These are phyloP conservation scores for Ceratocystis smalleyi DNA, from an alignment of 2,329 filamentous ascomycete species.

Conservation along the genomic window DNA sequence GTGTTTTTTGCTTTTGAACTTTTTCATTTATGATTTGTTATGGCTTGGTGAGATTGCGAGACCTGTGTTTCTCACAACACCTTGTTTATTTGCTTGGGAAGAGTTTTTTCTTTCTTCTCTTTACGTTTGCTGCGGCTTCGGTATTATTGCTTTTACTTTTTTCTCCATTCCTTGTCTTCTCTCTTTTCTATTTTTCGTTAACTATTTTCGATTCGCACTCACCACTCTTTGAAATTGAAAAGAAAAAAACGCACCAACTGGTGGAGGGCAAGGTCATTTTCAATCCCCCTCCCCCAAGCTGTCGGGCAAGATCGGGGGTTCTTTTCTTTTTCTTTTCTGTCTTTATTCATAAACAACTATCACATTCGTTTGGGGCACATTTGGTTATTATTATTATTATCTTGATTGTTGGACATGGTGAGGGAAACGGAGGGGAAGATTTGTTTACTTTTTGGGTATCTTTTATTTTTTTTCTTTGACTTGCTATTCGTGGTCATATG, in stretches of 20 bases:
- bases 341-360: background rate
- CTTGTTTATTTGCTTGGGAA: background rate
- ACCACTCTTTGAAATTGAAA: background rate
- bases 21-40: constrained; percentile 9
- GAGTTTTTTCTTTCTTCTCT: background rate
- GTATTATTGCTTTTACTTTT: constrained; percentile 6
- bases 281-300: too few relatives aligned
- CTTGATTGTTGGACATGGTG: background rate
- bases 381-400: constrained; percentile 5
- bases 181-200: background rate
- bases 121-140: background rate
- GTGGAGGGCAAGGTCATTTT: background rate
- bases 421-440: background rate
- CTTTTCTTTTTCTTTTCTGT: constrained; percentile 11
- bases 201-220: background rate
- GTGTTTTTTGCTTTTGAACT: background rate
- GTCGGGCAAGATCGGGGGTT: background rate
- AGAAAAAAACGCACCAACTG: constrained; percentile 2
- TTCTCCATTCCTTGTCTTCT: background rate
- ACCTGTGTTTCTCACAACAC: background rate
- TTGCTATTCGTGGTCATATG: background rate
- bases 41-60: constrained; percentile 9
- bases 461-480: background rate
- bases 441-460: background rate
- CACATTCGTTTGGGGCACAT: background rate